These are phyloP conservation scores for Hortiboletus campestris DNA, from an alignment of 768 basidiomycete species.

Conservation along the genomic window DNA sequence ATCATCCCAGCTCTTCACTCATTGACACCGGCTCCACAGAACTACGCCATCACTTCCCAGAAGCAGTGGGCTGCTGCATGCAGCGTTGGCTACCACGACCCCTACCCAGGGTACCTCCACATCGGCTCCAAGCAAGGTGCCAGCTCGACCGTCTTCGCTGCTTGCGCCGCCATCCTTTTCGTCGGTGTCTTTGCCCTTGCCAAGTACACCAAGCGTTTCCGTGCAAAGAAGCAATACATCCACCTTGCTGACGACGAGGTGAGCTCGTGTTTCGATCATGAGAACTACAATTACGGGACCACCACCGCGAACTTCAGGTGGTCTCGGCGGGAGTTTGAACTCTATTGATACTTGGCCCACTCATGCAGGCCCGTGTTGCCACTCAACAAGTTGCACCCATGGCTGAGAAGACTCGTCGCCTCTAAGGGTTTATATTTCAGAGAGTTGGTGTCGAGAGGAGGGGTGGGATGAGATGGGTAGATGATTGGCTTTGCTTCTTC, in stretches of 20 bases:
- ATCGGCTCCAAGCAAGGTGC: conserved; percentile 32
- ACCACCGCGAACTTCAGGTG: conserved; percentile 4
- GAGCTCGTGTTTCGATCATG: conserved; percentile 9
- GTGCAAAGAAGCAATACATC: conserved; percentile 33
- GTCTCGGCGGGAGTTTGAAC: conserved; percentile 3
- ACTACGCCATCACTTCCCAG: conserved; percentile 45
- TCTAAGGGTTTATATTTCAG: conserved; percentile 12
- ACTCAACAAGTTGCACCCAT: conserved; percentile 22
- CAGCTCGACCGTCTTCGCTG: conserved; percentile 32
- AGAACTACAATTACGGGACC: conserved; percentile 12
- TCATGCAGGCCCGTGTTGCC: conserved; percentile 17
- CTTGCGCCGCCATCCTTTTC: conserved; percentile 37
- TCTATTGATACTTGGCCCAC: not conserved
- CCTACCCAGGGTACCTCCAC: conserved; percentile 24
- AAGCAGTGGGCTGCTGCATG: conserved; percentile 45
- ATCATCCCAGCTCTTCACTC: not conserved
- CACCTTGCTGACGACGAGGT: conserved; percentile 40
- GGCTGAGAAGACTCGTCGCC: conserved; percentile 28
- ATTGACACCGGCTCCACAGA: conserved; percentile 26
- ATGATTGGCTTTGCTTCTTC: conserved; percentile 3
- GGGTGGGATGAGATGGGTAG: not conserved
- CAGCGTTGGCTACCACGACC: conserved; percentile 31
- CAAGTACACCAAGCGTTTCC: conserved; percentile 37
- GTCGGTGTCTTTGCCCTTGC: conserved; percentile 33
- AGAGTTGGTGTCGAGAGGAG: not conserved